Percentiles rank a stretch among this genome's conserved stretches.
phyloP scores from a whole-genome alignment of 148 eudicot genomes.

The Camellia granthamiana region DNA sequence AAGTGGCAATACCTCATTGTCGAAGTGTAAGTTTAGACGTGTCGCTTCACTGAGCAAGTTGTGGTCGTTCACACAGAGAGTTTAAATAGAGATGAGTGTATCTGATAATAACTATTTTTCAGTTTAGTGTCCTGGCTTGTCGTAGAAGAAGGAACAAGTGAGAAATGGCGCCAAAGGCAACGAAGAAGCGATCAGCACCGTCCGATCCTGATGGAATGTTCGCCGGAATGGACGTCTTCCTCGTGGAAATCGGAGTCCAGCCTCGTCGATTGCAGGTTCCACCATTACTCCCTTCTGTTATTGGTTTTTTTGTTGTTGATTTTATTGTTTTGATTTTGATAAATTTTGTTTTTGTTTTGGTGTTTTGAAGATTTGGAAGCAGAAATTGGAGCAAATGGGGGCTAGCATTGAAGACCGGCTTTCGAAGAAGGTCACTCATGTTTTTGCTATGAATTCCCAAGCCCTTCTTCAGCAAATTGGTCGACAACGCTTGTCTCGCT shows the following conservation, averaged over 20 bases:
- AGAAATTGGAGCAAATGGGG: constrained; percentile 81
- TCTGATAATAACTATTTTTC: background rate
- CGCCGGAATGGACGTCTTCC: constrained; percentile 64
- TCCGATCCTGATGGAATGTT: constrained; percentile 64
- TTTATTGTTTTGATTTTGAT: background rate
- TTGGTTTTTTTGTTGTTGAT: background rate
- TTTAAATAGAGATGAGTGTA: background rate
- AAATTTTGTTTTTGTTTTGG: background rate
- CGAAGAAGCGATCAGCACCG: constrained; percentile 34
- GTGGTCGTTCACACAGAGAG: background rate
- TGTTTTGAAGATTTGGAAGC: constrained; percentile 75
- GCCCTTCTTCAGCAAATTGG: constrained; percentile 48
- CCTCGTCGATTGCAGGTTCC: constrained; percentile 73
- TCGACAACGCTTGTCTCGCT: constrained; percentile 35
- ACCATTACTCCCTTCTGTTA: background rate
- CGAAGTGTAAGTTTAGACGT: background rate
- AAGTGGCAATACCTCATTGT: too few relatives aligned
- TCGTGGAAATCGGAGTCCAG: constrained; percentile 56
- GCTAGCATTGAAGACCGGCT: constrained; percentile 56
- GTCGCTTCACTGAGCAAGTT: background rate
- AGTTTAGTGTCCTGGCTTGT: background rate
- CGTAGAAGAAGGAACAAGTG: background rate
- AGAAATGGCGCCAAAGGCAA: constrained; percentile 48
- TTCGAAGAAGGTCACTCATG: constrained; percentile 64
- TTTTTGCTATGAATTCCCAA: constrained; percentile 56